These are phyloP conservation scores for Debaryomycetaceae sp. DNA, from an alignment of 1,139 yeast genomes.

Conservation along the genomic window DNA sequence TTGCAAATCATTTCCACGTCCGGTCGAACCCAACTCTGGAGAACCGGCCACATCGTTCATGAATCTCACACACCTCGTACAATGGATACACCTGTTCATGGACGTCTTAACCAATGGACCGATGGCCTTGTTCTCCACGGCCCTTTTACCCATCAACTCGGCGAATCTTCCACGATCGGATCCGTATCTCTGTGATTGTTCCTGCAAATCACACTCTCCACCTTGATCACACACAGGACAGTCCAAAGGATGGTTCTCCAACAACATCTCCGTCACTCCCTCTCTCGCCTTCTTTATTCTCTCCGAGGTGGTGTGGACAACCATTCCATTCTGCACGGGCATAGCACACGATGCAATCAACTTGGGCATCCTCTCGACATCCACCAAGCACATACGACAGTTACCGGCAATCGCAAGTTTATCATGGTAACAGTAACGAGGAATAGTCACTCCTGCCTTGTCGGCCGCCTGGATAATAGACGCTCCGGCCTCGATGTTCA, in stretches of 20 bases:
- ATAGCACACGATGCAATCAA: constrained; percentile 89
- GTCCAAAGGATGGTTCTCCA: constrained; percentile 88
- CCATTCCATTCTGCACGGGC: constrained; percentile 90
- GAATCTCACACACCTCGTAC: constrained; percentile 89
- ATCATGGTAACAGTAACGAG: constrained; percentile 90
- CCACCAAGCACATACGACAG: constrained; percentile 92
- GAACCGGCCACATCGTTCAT: constrained; percentile 93
- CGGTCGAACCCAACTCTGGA: constrained; percentile 84
- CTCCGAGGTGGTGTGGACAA: constrained; percentile 76
- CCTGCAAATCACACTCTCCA: constrained; percentile 92
- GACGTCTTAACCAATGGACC: constrained; percentile 89
- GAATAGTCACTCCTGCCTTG: constrained; percentile 83
- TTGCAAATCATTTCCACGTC: constrained; percentile 91
- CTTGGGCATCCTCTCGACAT: constrained; percentile 86
- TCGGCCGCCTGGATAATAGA: constrained; percentile 91
- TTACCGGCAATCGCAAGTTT: constrained; percentile 92
- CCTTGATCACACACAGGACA: constrained; percentile 95
- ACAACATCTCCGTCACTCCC: constrained; percentile 85
- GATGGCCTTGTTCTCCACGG: constrained; percentile 85
- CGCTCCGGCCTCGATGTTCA: constrained; percentile 80
- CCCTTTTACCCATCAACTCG: constrained; percentile 83
- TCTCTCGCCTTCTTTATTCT: constrained; percentile 83
- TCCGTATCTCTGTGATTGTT: constrained; percentile 81
- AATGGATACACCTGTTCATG: constrained; percentile 91
- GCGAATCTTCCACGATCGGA: constrained; percentile 82